Conservation (phyloP, 2,329 filamentous ascomycete species). For the Fusarium buxicola region DNA sequence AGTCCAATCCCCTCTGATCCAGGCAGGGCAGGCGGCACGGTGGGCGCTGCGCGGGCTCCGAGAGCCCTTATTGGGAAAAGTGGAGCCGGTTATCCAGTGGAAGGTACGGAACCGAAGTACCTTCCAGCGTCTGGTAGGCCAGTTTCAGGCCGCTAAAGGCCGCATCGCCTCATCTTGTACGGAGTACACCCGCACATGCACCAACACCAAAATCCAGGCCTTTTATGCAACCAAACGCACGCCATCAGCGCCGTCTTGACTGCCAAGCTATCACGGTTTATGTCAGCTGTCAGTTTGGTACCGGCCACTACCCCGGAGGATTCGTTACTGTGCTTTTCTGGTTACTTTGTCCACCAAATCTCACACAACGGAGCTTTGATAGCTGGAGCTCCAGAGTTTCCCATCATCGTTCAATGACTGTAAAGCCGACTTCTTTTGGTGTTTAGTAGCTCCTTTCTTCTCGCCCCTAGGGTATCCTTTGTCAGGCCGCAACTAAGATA, state of each 20-base stretch:
- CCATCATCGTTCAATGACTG: not conserved
- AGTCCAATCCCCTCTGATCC: slow-evolving; percentile 26
- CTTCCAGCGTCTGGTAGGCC: slow-evolving; percentile 31
- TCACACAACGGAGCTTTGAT: not conserved
- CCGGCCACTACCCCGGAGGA: slow-evolving; percentile 11
- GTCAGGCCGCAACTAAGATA: slow-evolving; percentile 7
- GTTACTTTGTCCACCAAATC: slow-evolving; percentile 8
- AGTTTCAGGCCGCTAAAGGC: slow-evolving; percentile 31
- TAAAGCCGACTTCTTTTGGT: not conserved
- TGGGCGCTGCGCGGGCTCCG: slow-evolving; percentile 24
- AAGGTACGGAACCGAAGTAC: slow-evolving; percentile 12
- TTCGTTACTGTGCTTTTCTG: slow-evolving; percentile 4
- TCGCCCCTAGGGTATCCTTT: slow-evolving; percentile 12
- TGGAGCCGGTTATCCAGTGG: slow-evolving; percentile 26
- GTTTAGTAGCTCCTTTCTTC: not conserved
- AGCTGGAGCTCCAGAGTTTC: not conserved
- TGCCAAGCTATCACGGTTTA: slow-evolving; percentile 5
- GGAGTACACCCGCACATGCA: slow-evolving; percentile 30
- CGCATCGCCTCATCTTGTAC: too few species aligned
- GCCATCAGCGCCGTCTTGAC: slow-evolving; percentile 26
- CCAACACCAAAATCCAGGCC: slow-evolving; percentile 37
- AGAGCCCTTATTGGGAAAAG: slow-evolving; percentile 31
- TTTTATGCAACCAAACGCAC: slow-evolving; percentile 34
- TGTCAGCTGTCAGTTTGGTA: slow-evolving; percentile 14
- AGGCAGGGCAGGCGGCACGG: slow-evolving; percentile 34